Evolutionary conservation across 2,329 filamentous ascomycete genomes (phyloP).

Genomic region (Pseudocercospora macadamiae): DNA sequence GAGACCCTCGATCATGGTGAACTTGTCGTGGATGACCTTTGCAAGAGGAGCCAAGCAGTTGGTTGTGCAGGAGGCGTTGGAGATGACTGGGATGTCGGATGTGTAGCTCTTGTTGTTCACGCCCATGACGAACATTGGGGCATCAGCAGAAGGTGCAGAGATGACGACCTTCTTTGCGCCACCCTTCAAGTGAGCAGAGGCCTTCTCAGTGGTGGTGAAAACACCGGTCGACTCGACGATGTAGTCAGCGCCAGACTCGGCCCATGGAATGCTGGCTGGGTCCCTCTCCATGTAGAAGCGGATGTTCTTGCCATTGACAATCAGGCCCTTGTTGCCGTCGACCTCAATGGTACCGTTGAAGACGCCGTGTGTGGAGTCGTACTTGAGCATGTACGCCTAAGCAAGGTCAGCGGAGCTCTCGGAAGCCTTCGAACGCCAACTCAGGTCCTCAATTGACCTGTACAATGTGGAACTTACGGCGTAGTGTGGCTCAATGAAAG

Average conservation of each 20-base stretch:
- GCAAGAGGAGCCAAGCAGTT: conserved; percentile 99
- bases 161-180: conserved; percentile 93
- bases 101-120: conserved; percentile 97
- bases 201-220: conserved; percentile 98
- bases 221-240: conserved; percentile 97
- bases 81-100: conserved; percentile 87
- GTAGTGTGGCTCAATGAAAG: conserved; percentile 97
- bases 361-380: conserved; percentile 93
- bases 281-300: conserved; percentile 94
- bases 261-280: conserved; percentile 88
- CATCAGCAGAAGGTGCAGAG: conserved; percentile 89
- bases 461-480: conserved; percentile 71
- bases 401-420: conserved; percentile 24
- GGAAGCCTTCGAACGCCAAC: neutral
- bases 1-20: conserved; percentile 94
- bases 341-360: conserved; percentile 91
- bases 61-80: conserved; percentile 99
- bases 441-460: neutral
- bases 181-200: conserved; percentile 88
- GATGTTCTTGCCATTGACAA: conserved; percentile 92
- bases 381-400: conserved; percentile 99
- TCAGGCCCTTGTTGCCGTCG: conserved; percentile 70
- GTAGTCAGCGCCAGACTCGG: conserved; percentile 84
- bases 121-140: conserved; percentile 99
- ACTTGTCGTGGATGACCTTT: conserved; percentile 99